Conservation (phyloP, 805 yeast species). For the Ogataea pilisensis region DNA sequence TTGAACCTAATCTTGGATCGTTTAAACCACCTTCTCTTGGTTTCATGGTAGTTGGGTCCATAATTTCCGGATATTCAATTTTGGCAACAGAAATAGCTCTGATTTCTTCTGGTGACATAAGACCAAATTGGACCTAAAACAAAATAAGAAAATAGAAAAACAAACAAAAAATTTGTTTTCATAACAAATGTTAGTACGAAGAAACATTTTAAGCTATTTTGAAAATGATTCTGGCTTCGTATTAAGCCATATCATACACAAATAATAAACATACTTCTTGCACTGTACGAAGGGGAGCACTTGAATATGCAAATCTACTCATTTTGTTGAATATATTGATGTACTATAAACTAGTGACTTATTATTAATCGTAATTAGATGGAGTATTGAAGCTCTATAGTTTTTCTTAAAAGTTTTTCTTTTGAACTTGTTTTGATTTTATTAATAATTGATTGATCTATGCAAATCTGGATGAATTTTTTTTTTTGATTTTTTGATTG, state of each 20-base stretch:
- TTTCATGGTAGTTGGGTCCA: slow-evolving; percentile 93
- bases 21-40: slow-evolving; percentile 97
- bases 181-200: slow-evolving; percentile 8
- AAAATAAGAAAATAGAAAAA: slow-evolving; percentile 5
- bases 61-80: slow-evolving; percentile 98
- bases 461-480: neutral
- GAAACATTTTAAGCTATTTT: neutral
- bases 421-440: neutral
- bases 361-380: neutral
- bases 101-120: slow-evolving; percentile 94
- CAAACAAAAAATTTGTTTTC: neutral
- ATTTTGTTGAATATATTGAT: slow-evolving; percentile 11
- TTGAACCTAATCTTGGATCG: slow-evolving; percentile 95
- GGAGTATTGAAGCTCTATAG: neutral
- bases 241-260: neutral
- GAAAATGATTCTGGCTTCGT: neutral
- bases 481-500: neutral
- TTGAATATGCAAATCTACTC: slow-evolving; percentile 80
- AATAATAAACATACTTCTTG: slow-evolving; percentile 66
- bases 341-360: neutral
- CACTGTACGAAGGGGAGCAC: slow-evolving; percentile 96
- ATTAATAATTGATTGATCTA: neutral
- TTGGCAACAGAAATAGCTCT: slow-evolving; percentile 98
- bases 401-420: neutral
- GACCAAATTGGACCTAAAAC: slow-evolving; percentile 83